A percentile compares a stretch with the other conserved stretches of the same genome.
Conservation (phyloP, 2,329 filamentous ascomycete species). For the Graphiopsis chlorocephala region DNA sequence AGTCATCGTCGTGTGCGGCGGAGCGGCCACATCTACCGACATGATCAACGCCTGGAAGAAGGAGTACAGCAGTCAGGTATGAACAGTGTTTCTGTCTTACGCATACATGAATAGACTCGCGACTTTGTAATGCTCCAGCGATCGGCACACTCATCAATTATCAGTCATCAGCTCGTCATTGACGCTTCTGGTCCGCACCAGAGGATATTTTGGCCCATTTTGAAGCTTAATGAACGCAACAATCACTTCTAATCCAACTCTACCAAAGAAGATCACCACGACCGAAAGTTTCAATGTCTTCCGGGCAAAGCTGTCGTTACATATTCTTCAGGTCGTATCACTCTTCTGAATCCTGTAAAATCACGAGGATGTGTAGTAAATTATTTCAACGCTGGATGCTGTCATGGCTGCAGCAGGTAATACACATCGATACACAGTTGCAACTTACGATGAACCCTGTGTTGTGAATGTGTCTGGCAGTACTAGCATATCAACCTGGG, state of each 20-base stretch:
- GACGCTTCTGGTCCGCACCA: background rate
- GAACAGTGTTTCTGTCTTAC: background rate
- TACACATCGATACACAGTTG: background rate
- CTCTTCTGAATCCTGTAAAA: background rate
- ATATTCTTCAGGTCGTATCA: background rate
- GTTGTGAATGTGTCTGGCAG: background rate
- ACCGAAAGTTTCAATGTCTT: background rate
- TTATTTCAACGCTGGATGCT: background rate
- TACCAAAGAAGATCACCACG: background rate
- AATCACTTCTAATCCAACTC: background rate
- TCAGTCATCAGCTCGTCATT: background rate
- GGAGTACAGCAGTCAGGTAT: constrained; percentile 32
- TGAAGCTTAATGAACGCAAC: background rate
- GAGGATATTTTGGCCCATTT: background rate
- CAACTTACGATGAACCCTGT: background rate
- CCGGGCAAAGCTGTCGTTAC: no score
- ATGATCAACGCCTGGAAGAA: constrained; percentile 50
- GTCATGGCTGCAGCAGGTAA: background rate
- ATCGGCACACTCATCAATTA: background rate
- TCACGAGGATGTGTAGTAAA: background rate
- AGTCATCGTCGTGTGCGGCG: constrained; percentile 81
- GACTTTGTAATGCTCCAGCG: background rate
- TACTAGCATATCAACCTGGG: background rate
- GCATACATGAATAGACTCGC: background rate
- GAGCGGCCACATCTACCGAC: constrained; percentile 51